phyloP scores from a whole-genome alignment of 768 basidiomycete genomes.

The Chalciporus chontae region DNA sequence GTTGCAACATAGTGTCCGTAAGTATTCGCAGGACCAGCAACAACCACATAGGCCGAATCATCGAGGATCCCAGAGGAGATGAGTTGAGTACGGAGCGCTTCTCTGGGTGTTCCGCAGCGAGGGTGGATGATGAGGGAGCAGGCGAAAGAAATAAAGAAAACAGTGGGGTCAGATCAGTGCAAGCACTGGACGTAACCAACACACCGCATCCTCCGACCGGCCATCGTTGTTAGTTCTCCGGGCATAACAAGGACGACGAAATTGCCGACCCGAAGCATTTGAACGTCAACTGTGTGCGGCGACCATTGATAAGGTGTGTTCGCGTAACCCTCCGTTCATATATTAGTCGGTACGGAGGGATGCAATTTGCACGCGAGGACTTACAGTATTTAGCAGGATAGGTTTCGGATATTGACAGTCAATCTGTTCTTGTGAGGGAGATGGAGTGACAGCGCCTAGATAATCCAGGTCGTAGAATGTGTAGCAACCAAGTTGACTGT shows the following conservation, averaged over 20 bases:
- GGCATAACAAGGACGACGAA: conserved; percentile 74
- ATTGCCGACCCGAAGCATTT: conserved; percentile 74
- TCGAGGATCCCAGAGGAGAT: conserved; percentile 63
- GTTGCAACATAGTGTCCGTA: conserved; percentile 76
- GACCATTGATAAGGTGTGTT: conserved; percentile 71
- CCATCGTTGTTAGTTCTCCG: conserved; percentile 81
- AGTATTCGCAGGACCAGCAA: conserved; percentile 80
- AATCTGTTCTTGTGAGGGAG: conserved; percentile 55
- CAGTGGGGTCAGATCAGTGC: conserved; percentile 2
- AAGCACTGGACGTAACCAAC: conserved; percentile 15
- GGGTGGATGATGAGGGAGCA: not conserved
- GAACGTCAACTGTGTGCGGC: conserved; percentile 68
- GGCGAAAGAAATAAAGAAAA: not conserved
- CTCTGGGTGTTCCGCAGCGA: conserved; percentile 35
- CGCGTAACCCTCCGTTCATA: conserved; percentile 50
- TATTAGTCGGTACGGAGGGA: conserved; percentile 17
- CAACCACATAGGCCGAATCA: conserved; percentile 67
- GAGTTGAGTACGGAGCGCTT: conserved; percentile 62
- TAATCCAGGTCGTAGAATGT: not conserved
- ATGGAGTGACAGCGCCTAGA: conserved; percentile 50
- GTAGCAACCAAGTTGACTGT: not conserved
- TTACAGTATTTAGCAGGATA: conserved; percentile 62
- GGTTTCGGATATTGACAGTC: conserved; percentile 78
- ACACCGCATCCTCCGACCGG: conserved; percentile 70
- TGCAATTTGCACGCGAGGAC: not conserved